Evolutionary conservation across 805 yeast genomes (phyloP).

Genomic region (Starmerella stigmatis): DNA sequence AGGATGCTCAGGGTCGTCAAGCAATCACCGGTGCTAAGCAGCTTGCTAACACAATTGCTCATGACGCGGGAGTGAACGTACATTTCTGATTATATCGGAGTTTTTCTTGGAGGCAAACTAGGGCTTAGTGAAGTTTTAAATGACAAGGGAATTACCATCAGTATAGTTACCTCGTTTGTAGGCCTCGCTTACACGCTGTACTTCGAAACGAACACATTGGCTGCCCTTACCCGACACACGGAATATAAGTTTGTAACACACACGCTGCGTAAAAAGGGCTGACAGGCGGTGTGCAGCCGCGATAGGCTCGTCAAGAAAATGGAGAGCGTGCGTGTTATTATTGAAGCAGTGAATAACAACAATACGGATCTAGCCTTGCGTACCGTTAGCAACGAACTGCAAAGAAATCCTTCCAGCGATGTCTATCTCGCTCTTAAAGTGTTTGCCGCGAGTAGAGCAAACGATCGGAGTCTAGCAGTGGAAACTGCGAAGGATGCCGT

Average conservation of each 20-base stretch:
- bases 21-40: constrained; percentile 7
- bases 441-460: constrained; percentile 9
- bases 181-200: too few relatives aligned
- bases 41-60: constrained; percentile 8
- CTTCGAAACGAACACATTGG: too few relatives aligned
- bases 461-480: constrained; percentile 12
- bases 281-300: too few relatives aligned
- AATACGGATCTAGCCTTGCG: constrained; percentile 45
- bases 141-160: too few relatives aligned
- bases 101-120: too few relatives aligned
- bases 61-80: constrained; percentile 14
- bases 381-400: constrained; percentile 39
- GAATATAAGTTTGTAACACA: too few relatives aligned
- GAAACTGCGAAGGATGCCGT: constrained; percentile 19
- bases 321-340: constrained; percentile 18
- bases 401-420: constrained; percentile 47
- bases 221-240: too few relatives aligned
- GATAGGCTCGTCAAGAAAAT: neutral
- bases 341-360: constrained; percentile 41
- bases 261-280: too few relatives aligned
- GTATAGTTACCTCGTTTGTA: too few relatives aligned
- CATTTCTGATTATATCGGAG: neutral
- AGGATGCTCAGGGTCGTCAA: constrained; percentile 12
- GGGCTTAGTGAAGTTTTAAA: too few relatives aligned
- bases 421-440: constrained; percentile 33